Conservation (phyloP, 371 early-diverging fungal genomes). For the Polyrhizophydium stewartii region DNA sequence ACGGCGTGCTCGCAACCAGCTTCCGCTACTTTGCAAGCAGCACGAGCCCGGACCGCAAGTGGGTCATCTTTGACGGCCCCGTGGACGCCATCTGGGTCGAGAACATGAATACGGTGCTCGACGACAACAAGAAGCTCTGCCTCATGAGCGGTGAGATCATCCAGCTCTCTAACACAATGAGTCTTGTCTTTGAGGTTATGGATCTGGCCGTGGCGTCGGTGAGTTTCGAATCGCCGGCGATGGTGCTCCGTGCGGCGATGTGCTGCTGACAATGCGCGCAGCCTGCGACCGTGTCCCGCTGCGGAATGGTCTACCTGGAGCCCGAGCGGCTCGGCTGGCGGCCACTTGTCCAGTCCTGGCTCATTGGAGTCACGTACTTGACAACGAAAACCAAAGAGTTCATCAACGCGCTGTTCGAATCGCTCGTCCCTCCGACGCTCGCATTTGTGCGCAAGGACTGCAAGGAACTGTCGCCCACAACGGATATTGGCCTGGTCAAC, state of each 20-base stretch:
- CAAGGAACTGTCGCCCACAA: slow-evolving; percentile 48
- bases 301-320: slow-evolving; percentile 59
- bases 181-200: slow-evolving; percentile 57
- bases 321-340: slow-evolving; percentile 52
- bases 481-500: slow-evolving; percentile 51
- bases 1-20: slow-evolving; percentile 50
- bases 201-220: slow-evolving; percentile 55
- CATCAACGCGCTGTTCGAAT: slow-evolving; percentile 35
- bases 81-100: slow-evolving; percentile 61
- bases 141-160: slow-evolving; percentile 62
- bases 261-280: slow-evolving; percentile 3
- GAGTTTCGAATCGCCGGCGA: slow-evolving; percentile 6
- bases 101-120: slow-evolving; percentile 63
- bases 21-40: slow-evolving; percentile 44
- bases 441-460: slow-evolving; percentile 38
- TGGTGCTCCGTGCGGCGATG: not conserved
- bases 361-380: slow-evolving; percentile 30
- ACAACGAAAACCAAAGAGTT: slow-evolving; percentile 15
- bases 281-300: slow-evolving; percentile 63
- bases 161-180: slow-evolving; percentile 54
- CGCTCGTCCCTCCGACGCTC: slow-evolving; percentile 32
- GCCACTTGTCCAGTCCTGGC: slow-evolving; percentile 49
- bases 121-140: slow-evolving; percentile 60
- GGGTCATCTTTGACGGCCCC: slow-evolving; percentile 64
- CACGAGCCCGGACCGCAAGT: slow-evolving; percentile 46